These are phyloP conservation scores for Diplocarpon rosae DNA, from an alignment of 2,329 filamentous ascomycete species.

Conservation along the genomic window DNA sequence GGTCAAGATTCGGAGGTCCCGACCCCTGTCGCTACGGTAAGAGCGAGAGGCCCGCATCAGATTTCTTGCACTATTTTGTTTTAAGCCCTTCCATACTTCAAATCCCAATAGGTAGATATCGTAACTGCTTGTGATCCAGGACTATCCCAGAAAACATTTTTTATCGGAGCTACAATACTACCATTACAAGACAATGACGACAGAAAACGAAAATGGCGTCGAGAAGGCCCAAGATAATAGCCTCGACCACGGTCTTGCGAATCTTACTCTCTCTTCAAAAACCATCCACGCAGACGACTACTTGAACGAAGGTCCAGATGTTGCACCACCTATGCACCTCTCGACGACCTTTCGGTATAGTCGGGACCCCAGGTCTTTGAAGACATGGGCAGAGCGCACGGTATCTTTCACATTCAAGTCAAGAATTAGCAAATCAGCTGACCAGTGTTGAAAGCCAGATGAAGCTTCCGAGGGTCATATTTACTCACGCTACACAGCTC, in stretches of 20 bases:
- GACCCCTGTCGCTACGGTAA: too few relatives aligned
- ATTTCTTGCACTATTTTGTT: neutral
- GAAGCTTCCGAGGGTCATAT: conserved; percentile 54
- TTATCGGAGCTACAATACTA: too few relatives aligned
- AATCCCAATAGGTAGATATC: too few relatives aligned
- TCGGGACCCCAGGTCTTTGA: conserved; percentile 55
- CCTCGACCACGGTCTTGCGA: conserved; percentile 10
- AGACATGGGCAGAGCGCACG: conserved; percentile 39
- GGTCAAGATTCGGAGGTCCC: too few relatives aligned
- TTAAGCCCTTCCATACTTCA: neutral
- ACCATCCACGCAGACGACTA: conserved; percentile 76
- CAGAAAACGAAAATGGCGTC: neutral
- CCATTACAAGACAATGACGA: too few relatives aligned
- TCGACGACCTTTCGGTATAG: conserved; percentile 85
- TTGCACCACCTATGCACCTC: conserved; percentile 82
- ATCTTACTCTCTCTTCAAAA: conserved; percentile 51
- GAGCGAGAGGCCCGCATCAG: too few relatives aligned
- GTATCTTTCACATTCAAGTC: conserved; percentile 29
- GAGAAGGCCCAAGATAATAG: conserved; percentile 7
- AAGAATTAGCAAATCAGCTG: conserved; percentile 18
- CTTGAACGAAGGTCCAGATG: conserved; percentile 62
- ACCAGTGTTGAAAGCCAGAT: conserved; percentile 31
- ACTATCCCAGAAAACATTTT: too few relatives aligned
- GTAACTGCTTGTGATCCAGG: too few relatives aligned
- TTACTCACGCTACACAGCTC: conserved; percentile 72